phyloP scores from a whole-genome alignment of 2,329 filamentous ascomycete species.

The Aspergillus hortae region DNA sequence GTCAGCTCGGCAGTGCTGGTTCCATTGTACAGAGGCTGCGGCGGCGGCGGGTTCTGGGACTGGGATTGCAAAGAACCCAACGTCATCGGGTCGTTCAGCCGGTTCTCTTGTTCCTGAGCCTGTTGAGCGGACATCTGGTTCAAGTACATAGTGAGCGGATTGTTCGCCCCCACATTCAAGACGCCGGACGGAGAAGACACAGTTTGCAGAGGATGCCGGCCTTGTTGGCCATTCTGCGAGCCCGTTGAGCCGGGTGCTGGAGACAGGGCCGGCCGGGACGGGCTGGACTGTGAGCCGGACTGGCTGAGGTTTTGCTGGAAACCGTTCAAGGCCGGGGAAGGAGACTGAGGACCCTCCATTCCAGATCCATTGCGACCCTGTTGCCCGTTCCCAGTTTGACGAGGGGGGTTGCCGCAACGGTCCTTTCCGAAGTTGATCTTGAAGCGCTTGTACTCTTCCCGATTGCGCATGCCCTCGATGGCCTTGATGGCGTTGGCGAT shows the following conservation, averaged over 20 bases:
- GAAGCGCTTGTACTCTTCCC: slow-evolving; percentile 96
- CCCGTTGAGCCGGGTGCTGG: slow-evolving; percentile 54
- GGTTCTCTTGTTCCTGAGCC: slow-evolving; percentile 64
- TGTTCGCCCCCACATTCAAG: slow-evolving; percentile 74
- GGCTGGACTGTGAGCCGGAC: slow-evolving; percentile 56
- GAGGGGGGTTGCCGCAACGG: slow-evolving; percentile 90
- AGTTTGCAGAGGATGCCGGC: slow-evolving; percentile 56
- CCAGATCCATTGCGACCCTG: slow-evolving; percentile 61
- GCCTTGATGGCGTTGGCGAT: slow-evolving; percentile 99
- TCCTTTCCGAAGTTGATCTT: slow-evolving; percentile 99
- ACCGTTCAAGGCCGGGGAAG: slow-evolving; percentile 54
- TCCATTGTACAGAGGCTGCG: slow-evolving; percentile 75
- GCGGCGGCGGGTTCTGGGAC: slow-evolving; percentile 65
- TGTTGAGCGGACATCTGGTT: slow-evolving; percentile 64
- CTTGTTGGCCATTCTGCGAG: slow-evolving; percentile 54
- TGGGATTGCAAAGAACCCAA: slow-evolving; percentile 54
- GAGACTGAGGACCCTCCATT: slow-evolving; percentile 54
- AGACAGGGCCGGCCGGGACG: slow-evolving; percentile 53
- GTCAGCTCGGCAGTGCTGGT: slow-evolving; percentile 63
- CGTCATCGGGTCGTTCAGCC: slow-evolving; percentile 40
- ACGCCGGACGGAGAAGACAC: slow-evolving; percentile 63
- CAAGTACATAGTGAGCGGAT: slow-evolving; percentile 90
- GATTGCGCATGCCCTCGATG: slow-evolving; percentile 89
- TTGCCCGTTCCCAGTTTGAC: slow-evolving; percentile 69
- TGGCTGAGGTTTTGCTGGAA: slow-evolving; percentile 54